Base-by-base conservation (phyloP, 495 filamentous ascomycete genomes). In the Aspergillus mulundensis region DNA sequence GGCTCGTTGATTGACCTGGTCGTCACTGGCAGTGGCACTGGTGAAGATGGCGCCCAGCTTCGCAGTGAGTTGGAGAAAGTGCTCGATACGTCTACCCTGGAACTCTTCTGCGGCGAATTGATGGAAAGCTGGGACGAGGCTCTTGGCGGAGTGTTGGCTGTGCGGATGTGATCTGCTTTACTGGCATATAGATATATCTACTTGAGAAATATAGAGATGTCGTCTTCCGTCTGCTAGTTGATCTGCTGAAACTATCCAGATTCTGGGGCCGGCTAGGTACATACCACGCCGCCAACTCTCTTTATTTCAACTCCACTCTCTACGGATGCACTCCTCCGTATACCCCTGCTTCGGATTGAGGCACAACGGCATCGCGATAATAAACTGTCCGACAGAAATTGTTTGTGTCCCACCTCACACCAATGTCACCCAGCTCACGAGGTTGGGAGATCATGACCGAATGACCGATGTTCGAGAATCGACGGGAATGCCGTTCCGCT, bases 101-200 rank as follows among this genome's bases (percentile, higher is more conserved):
- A 79, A 53, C 15, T 77, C 36, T 75, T 76, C 59, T 74, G 69
- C 50, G 73, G 70, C 19, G 62, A 70, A 40, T 55, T 79, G 61
- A 75, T 72, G 67, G 74, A 79, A 46, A 77, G 76, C 58, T 79
- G 76, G 76, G 72, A 75, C 39, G 72, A 76, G 41, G 73, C 62
- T 14, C 66, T 79, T 21, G 66, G 69, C 16, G 74, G 72, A 11
- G 55, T 77, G 36, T 42, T 77, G 59, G 43, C 44, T 7, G 70
- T 76, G 40, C 70, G 53, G 39, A 50, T 73, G 24, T 75, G 57
- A 70, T 49, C 25, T 28, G 8, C 25, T 28, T 34, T 46, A 11
- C 4, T 46, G 21, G 25, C 10, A n/a, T 40, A 40, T 40, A 50
- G 7, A 50, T 50, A 24, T 50, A 24, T 34, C 18, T 39, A 25